phyloP scores from a whole-genome alignment of 2,329 filamentous ascomycete species.

The Simplicillium aogashimaense region DNA sequence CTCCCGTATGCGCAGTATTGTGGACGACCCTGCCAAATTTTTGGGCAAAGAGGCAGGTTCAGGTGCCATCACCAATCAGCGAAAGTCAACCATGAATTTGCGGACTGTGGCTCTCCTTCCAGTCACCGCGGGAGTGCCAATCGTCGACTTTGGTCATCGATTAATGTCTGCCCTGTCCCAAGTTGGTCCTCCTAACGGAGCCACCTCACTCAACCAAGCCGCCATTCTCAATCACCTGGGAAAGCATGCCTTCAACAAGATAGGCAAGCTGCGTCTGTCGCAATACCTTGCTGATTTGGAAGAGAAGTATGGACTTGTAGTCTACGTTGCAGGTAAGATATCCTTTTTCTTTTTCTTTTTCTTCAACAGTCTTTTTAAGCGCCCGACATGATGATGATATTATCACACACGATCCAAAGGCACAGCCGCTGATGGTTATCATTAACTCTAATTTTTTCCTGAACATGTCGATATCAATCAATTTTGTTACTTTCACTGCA shows the following conservation, averaged over 20 bases:
- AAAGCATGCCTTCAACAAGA: constrained; percentile 90
- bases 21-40: constrained; percentile 69
- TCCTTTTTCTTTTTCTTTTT: constrained; percentile 7
- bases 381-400: constrained; percentile 37
- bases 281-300: constrained; percentile 95
- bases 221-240: constrained; percentile 92
- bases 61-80: constrained; percentile 40
- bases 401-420: constrained; percentile 35
- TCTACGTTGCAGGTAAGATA: constrained; percentile 73
- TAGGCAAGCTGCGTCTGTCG: constrained; percentile 91
- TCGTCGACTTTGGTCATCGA: constrained; percentile 87
- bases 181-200: constrained; percentile 80
- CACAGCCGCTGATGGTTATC: constrained; percentile 43
- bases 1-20: constrained; percentile 79
- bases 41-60: constrained; percentile 54
- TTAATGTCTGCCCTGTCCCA: constrained; percentile 82
- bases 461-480: constrained; percentile 19
- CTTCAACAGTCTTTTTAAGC: neutral
- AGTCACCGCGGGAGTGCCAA: constrained; percentile 82
- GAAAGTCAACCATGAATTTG: constrained; percentile 82
- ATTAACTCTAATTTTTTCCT: constrained; percentile 63
- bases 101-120: constrained; percentile 88
- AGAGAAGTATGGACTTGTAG: constrained; percentile 90
- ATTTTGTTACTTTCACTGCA: neutral
- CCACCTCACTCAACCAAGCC: constrained; percentile 85